Conservation (phyloP, 1,284 basidiomycete species). For the Trametes polyzona region DNA sequence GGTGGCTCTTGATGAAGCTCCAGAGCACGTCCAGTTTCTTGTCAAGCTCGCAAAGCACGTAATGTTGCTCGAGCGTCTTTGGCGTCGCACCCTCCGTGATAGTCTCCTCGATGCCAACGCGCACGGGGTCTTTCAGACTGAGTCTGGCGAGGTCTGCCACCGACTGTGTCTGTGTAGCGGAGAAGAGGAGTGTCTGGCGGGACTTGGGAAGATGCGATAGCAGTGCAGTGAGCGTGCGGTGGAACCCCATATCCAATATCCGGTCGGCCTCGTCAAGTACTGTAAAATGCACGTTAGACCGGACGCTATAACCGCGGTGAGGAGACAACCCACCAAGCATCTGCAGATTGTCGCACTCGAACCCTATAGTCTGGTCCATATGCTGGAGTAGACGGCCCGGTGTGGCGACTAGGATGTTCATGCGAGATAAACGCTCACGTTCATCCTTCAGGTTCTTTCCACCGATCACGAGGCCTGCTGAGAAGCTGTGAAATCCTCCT, state of each 20-base stretch:
- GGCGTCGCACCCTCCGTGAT: conserved; percentile 52
- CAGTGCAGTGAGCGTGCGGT: conserved; percentile 88
- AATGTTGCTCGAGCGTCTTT: conserved; percentile 87
- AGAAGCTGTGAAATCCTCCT: conserved; percentile 90
- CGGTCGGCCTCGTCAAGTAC: conserved; percentile 98
- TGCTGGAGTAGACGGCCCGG: conserved; percentile 96
- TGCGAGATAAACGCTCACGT: conserved; percentile 82
- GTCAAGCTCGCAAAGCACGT: conserved; percentile 84
- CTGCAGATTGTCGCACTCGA: conserved; percentile 90
- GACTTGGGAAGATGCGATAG: conserved; percentile 85
- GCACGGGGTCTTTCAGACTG: conserved; percentile 83
- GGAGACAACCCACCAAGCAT: conserved; percentile 69
- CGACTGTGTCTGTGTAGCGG: conserved; percentile 94
- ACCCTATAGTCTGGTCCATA: conserved; percentile 97
- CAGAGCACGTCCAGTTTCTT: conserved; percentile 92
- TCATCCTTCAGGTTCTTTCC: conserved; percentile 97
- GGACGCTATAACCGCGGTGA: not conserved
- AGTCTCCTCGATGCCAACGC: conserved; percentile 68
- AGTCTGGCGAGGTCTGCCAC: conserved; percentile 90
- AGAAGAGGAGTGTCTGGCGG: conserved; percentile 95
- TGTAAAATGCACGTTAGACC: conserved; percentile 32
- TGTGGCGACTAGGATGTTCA: conserved; percentile 98
- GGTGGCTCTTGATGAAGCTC: conserved; percentile 94
- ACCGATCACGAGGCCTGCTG: conserved; percentile 94
- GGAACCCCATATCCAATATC: conserved; percentile 96